A percentile compares a stretch with the other conserved stretches of the same genome.
Evolutionary conservation across 192 early-diverging fungal species (phyloP).

Genomic region (Backusella psychrophila): DNA sequence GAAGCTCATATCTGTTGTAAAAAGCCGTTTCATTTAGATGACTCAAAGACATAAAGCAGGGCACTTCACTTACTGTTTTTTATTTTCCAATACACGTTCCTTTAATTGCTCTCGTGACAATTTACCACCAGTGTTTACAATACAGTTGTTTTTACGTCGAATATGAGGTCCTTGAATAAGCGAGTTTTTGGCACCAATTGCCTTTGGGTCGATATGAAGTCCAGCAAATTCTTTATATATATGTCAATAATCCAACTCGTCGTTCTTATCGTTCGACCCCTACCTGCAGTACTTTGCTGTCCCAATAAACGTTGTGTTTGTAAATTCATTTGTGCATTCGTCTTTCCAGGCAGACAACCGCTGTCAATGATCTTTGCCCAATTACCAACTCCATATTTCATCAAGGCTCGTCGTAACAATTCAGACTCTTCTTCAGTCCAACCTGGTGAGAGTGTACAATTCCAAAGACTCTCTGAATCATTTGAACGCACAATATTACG

Average conservation of each 20-base stretch:
- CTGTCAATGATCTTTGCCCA: constrained; percentile 96
- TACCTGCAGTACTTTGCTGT: constrained; percentile 92
- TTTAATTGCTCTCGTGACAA: constrained; percentile 72
- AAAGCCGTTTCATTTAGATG: neutral
- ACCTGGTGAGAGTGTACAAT: constrained; percentile 89
- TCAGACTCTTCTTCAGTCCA: constrained; percentile 89
- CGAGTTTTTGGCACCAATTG: constrained; percentile 86
- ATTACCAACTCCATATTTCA: constrained; percentile 91
- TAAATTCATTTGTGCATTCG: constrained; percentile 97
- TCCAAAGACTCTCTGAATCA: constrained; percentile 94
- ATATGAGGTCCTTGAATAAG: constrained; percentile 79
- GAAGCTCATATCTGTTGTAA: constrained; percentile 60
- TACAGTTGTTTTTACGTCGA: constrained; percentile 91
- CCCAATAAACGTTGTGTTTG: constrained; percentile 93
- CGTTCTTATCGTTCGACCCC: neutral
- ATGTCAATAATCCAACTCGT: neutral
- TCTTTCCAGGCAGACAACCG: constrained; percentile 88
- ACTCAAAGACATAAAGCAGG: neutral
- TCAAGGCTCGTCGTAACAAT: constrained; percentile 77
- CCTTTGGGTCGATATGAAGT: constrained; percentile 85
- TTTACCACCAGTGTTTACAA: constrained; percentile 85
- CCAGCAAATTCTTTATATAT: constrained; percentile 75
- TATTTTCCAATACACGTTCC: constrained; percentile 66
- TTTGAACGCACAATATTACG: constrained; percentile 90
- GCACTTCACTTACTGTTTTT: constrained; percentile 55